Evolutionary conservation across 495 filamentous ascomycete species (phyloP).

Genomic region (Apiosordaria backusii): DNA sequence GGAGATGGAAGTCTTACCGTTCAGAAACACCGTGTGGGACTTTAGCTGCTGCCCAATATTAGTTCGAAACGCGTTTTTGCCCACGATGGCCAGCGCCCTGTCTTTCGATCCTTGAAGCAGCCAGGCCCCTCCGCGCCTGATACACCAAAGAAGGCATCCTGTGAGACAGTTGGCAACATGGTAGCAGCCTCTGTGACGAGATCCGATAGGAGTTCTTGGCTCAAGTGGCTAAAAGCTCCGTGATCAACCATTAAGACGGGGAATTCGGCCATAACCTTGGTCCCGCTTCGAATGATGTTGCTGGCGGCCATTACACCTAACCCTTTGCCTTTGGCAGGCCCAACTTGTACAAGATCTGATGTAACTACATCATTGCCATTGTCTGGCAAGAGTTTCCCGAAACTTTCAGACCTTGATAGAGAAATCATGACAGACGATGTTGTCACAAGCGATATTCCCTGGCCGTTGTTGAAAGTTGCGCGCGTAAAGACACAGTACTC

Average conservation of each 20-base stretch:
- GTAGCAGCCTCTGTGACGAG: neutral
- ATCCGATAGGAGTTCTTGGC: neutral
- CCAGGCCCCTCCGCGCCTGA: neutral
- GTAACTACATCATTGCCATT: neutral
- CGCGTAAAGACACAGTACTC: neutral
- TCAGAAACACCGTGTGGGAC: neutral
- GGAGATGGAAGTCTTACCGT: neutral
- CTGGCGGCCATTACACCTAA: neutral
- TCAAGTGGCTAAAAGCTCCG: neutral
- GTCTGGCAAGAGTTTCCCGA: neutral
- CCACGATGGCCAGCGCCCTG: neutral
- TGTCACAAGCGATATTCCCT: neutral
- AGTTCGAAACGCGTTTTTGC: neutral
- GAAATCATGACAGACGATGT: neutral
- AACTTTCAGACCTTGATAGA: no score
- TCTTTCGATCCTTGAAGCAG: neutral
- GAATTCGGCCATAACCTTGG: neutral
- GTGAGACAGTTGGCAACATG: neutral
- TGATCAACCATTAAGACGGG: neutral
- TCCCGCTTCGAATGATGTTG: neutral
- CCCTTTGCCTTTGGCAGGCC: neutral
- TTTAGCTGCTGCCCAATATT: neutral
- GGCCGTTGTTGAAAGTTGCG: neutral
- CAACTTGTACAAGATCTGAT: neutral
- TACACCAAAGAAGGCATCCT: neutral